Evolutionary conservation across 345 rosid species (phyloP).

Genomic region (Pugionium cornutum): DNA sequence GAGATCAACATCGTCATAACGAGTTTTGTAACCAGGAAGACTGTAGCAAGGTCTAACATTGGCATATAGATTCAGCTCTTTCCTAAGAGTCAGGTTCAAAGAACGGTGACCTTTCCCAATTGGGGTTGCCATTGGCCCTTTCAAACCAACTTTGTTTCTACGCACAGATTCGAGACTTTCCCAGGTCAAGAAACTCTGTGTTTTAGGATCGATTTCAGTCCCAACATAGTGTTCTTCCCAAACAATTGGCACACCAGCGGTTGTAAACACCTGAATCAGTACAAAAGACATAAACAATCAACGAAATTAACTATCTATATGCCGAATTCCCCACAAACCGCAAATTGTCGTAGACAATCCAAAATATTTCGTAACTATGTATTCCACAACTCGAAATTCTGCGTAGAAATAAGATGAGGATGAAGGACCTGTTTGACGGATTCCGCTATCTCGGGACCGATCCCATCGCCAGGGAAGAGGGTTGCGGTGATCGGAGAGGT

Average conservation of each 20-base stretch:
- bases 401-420: not conserved
- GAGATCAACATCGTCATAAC: conserved; percentile 87
- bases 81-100: conserved; percentile 86
- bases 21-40: conserved; percentile 94
- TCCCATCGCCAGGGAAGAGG: conserved; percentile 97
- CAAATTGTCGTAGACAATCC: not conserved
- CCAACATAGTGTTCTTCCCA: conserved; percentile 98
- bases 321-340: conserved; percentile 1
- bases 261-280: conserved; percentile 56
- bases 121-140: conserved; percentile 99
- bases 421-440: conserved; percentile 77
- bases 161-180: conserved; percentile 97
- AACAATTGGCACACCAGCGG: conserved; percentile 86
- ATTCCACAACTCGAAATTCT: not conserved
- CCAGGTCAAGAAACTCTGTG: conserved; percentile 96
- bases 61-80: conserved; percentile 93
- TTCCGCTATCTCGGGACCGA: conserved; percentile 99
- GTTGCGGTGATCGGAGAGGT: conserved; percentile 76
- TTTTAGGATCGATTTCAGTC: conserved; percentile 84
- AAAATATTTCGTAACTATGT: not conserved
- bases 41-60: conserved; percentile 99
- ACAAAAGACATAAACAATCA: conserved; percentile 2
- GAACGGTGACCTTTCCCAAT: conserved; percentile 99
- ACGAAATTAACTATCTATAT: not conserved
- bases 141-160: conserved; percentile 79